phyloP scores from a whole-genome alignment of 805 yeast species.

The Hanseniaspora opuntiae region DNA sequence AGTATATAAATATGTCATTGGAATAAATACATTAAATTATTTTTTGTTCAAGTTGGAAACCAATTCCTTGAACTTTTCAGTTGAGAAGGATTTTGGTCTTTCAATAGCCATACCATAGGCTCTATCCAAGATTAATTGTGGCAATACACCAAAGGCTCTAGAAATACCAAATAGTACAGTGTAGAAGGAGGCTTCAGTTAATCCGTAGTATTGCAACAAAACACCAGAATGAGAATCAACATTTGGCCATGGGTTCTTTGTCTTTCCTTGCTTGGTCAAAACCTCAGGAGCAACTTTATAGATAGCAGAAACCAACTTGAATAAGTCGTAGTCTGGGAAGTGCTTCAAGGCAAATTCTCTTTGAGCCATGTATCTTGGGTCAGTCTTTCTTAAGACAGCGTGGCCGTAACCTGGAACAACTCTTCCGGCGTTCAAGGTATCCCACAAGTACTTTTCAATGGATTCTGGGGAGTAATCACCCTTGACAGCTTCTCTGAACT shows the following conservation, averaged over 20 bases:
- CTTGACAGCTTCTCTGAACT: conserved; percentile 42
- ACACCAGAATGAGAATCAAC: conserved; percentile 84
- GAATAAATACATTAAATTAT: not conserved
- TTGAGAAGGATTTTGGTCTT: conserved; percentile 87
- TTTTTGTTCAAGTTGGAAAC: conserved; percentile 27
- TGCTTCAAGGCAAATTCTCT: conserved; percentile 66
- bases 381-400: conserved; percentile 77
- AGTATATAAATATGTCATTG: not conserved
- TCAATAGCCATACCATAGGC: conserved; percentile 72
- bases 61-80: conserved; percentile 79
- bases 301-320: conserved; percentile 63
- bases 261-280: conserved; percentile 72
- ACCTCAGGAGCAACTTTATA: conserved; percentile 76
- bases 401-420: conserved; percentile 85
- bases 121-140: conserved; percentile 74
- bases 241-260: conserved; percentile 88
- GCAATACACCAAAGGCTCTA: conserved; percentile 75
- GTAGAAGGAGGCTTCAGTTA: conserved; percentile 70
- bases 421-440: conserved; percentile 65
- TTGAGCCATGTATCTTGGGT: conserved; percentile 77
- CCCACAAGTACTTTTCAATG: conserved; percentile 67
- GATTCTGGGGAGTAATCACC: conserved; percentile 58
- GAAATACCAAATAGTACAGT: conserved; percentile 78
- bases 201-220: conserved; percentile 70
- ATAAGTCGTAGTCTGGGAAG: conserved; percentile 66